Conservation (phyloP, 1,284 basidiomycete genomes). For the Cutaneotrichosporon daszewskae region DNA sequence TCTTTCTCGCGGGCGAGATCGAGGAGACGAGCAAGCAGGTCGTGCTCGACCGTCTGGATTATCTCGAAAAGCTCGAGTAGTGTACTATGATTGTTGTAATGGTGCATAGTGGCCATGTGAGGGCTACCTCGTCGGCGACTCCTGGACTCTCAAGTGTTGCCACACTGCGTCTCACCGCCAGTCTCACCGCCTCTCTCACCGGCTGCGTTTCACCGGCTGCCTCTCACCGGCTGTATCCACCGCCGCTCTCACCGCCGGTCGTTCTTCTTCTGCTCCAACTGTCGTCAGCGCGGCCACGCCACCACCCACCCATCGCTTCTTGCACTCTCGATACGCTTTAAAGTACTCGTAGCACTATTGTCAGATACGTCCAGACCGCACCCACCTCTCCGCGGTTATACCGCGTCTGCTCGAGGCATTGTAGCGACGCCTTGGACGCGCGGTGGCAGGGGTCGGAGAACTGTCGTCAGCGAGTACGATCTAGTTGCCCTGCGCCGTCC, state of each 20-base stretch:
- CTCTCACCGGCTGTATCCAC: no score
- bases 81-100: conserved; percentile 10
- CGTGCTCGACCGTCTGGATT: conserved; percentile 80
- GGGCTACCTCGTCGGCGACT: no score
- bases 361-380: no score
- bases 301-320: conserved; percentile 41
- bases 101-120: conserved; percentile 4
- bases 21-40: conserved; percentile 97
- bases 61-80: conserved; percentile 71
- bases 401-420: conserved; percentile 45
- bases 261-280: conserved; percentile 4
- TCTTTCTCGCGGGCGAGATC: conserved; percentile 97
- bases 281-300: background rate
- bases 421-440: conserved; percentile 41
- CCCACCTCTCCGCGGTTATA: conserved; percentile 47
- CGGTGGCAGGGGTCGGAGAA: conserved; percentile 45
- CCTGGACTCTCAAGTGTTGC: no score
- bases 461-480: conserved; percentile 13
- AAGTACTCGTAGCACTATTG: conserved; percentile 48
- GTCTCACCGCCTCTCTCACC: no score
- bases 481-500: background rate
- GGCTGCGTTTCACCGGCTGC: no score
- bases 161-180: no score
- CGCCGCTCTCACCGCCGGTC: background rate
- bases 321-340: conserved; percentile 45